Conservation (phyloP, 2,329 filamentous ascomycete species). For the Tolypocladium pustulatum region DNA sequence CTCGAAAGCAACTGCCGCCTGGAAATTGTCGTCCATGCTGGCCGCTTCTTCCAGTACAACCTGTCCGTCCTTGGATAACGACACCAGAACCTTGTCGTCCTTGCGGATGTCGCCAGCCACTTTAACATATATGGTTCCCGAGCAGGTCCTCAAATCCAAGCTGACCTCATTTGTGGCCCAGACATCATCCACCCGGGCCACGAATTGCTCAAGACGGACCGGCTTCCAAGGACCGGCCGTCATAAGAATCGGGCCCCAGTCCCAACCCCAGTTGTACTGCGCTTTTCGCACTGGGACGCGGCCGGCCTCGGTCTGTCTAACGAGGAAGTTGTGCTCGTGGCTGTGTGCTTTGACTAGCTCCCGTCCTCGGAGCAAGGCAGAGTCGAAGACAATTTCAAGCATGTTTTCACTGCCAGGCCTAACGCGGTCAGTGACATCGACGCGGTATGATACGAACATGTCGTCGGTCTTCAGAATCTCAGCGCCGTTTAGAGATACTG, state of each 20-base stretch:
- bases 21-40: neutral
- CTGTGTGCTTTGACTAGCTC: constrained; percentile 39
- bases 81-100: constrained; percentile 12
- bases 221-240: constrained; percentile 58
- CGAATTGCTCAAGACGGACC: constrained; percentile 54
- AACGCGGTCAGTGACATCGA: constrained; percentile 36
- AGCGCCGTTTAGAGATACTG: constrained; percentile 42
- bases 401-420: constrained; percentile 24
- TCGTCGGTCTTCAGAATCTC: constrained; percentile 47
- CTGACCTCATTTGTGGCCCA: constrained; percentile 27
- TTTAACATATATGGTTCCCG: constrained; percentile 22
- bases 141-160: constrained; percentile 16
- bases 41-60: constrained; percentile 7
- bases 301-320: constrained; percentile 33
- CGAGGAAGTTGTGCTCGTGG: constrained; percentile 42
- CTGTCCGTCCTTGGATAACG: constrained; percentile 11
- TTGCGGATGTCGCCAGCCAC: constrained; percentile 21
- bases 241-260: constrained; percentile 56
- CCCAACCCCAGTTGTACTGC: constrained; percentile 64
- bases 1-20: constrained; percentile 19
- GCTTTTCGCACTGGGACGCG: constrained; percentile 40
- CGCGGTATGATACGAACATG: constrained; percentile 51
- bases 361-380: constrained; percentile 40
- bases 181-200: constrained; percentile 47
- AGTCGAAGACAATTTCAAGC: constrained; percentile 47